Evolutionary conservation across 129 eudicot genomes (phyloP).

Genomic region (Dittrichia graveolens): DNA sequence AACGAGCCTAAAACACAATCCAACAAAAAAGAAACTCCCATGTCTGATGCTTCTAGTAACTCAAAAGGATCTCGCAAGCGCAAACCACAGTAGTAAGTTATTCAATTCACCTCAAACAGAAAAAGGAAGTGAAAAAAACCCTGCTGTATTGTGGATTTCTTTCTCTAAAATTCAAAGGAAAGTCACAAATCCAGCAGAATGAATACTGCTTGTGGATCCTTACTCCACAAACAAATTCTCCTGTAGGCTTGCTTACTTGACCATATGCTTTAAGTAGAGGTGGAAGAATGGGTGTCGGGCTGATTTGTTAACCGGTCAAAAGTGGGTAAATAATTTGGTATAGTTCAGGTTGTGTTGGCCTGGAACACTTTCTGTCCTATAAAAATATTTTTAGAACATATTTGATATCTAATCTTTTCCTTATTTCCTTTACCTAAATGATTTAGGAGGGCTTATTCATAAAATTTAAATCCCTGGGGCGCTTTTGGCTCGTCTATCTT

Average conservation of each 20-base stretch:
- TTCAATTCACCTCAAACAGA: not conserved
- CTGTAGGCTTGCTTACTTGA: not conserved
- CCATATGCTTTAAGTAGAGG: not conserved
- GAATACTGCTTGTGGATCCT: not conserved
- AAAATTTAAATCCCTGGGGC: not conserved
- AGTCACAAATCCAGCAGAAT: not conserved
- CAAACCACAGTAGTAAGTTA: constrained; percentile 47
- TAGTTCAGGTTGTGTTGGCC: not conserved
- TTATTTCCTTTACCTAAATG: not conserved
- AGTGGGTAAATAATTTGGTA: not conserved
- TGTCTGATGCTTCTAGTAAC: constrained; percentile 26
- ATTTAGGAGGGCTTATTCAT: not conserved
- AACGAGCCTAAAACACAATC: constrained; percentile 18
- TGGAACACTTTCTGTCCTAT: not conserved
- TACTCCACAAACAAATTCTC: not conserved
- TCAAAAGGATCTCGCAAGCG: constrained; percentile 39
- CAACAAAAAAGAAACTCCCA: constrained; percentile 40
- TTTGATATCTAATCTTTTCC: too few species aligned
- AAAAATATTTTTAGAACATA: not conserved
- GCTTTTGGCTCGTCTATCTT: not conserved
- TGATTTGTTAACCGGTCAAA: not conserved
- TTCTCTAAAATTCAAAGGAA: not conserved
- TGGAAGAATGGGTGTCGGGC: not conserved
- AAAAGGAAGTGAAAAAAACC: not conserved
- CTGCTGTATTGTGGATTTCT: not conserved